Percentiles rank a stretch among this genome's conserved stretches.
These are phyloP conservation scores for Dendrobium chrysotoxum DNA, from an alignment of 106 monocot species.

Conservation along the genomic window DNA sequence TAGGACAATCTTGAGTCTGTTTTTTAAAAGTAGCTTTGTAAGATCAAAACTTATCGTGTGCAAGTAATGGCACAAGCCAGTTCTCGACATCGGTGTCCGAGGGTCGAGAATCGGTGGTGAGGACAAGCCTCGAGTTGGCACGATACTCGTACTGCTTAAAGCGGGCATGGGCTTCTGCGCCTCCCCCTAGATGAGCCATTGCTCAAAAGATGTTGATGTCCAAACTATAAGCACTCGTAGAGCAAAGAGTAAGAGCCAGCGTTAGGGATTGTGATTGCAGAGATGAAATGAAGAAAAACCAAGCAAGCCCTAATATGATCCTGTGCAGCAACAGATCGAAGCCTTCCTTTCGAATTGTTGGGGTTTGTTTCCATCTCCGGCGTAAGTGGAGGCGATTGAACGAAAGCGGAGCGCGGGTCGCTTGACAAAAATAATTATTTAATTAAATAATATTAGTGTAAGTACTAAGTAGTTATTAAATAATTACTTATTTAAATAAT, in stretches of 20 bases:
- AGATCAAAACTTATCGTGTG: slow-evolving; percentile 96
- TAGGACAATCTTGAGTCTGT: slow-evolving; percentile 90
- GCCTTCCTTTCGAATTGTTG: no score
- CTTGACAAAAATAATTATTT: no score
- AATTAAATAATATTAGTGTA: no score
- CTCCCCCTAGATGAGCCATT: slow-evolving; percentile 84
- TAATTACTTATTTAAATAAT: no score
- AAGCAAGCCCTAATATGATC: no score
- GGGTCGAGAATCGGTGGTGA: slow-evolving; percentile 92
- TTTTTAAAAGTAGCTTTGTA: slow-evolving; percentile 77
- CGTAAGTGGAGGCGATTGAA: no score
- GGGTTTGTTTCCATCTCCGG: no score
- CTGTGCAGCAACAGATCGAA: no score
- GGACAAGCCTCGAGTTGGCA: slow-evolving; percentile 92
- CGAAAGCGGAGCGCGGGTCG: no score
- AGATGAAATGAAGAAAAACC: background rate
- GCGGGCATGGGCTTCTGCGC: slow-evolving; percentile 89
- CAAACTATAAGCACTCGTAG: background rate
- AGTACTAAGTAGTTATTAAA: no score
- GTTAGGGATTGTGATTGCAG: background rate
- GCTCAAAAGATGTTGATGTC: background rate
- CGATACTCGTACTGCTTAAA: slow-evolving; percentile 99
- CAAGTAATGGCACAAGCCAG: slow-evolving; percentile 73
- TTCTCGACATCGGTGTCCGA: slow-evolving; percentile 92
- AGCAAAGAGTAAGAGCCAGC: background rate